Conservation (phyloP, 163 green algal species). For the Scenedesmus sp. region DNA sequence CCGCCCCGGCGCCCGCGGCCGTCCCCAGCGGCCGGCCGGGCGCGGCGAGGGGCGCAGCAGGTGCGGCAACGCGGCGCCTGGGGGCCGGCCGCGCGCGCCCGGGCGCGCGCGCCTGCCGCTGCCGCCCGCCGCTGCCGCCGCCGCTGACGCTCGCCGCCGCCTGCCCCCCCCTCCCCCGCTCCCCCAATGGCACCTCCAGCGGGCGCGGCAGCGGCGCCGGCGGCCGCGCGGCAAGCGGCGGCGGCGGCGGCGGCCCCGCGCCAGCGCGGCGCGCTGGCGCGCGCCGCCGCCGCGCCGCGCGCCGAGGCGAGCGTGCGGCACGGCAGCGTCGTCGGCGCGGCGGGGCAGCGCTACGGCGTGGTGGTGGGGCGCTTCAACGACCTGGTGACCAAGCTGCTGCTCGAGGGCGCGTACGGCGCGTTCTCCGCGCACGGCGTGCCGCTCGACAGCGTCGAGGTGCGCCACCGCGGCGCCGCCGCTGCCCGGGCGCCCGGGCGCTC, state of each 20-base stretch:
- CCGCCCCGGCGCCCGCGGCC: too few species aligned
- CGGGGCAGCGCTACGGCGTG: slow-evolving; percentile 68
- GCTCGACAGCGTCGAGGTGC: slow-evolving; percentile 74
- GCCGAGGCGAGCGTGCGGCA: slow-evolving; percentile 35
- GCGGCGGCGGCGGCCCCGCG: neutral
- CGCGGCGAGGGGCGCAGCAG: too few species aligned
- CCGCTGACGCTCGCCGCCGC: too few species aligned
- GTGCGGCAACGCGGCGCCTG: too few species aligned
- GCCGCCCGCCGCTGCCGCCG: too few species aligned
- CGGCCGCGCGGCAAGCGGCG: neutral
- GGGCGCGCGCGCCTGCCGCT: too few species aligned
- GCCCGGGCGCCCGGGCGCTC: too few species aligned
- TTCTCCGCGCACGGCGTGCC: slow-evolving; percentile 81
- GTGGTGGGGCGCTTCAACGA: slow-evolving; percentile 95
- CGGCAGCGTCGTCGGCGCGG: slow-evolving; percentile 47
- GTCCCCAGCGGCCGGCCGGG: too few species aligned
- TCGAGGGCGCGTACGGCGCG: slow-evolving; percentile 83
- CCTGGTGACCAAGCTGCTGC: slow-evolving; percentile 91
- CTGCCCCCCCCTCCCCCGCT: too few species aligned
- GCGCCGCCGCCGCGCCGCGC: slow-evolving; percentile 5
- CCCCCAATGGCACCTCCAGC: too few species aligned
- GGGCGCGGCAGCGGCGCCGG: neutral
- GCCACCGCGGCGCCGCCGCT: too few species aligned
- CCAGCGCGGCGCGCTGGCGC: slow-evolving; percentile 2
- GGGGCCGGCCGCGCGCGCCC: too few species aligned